Percentiles rank a stretch among this genome's conserved stretches.
Conservation (phyloP, 2,329 filamentous ascomycete genomes). For the Lomentospora prolificans region DNA sequence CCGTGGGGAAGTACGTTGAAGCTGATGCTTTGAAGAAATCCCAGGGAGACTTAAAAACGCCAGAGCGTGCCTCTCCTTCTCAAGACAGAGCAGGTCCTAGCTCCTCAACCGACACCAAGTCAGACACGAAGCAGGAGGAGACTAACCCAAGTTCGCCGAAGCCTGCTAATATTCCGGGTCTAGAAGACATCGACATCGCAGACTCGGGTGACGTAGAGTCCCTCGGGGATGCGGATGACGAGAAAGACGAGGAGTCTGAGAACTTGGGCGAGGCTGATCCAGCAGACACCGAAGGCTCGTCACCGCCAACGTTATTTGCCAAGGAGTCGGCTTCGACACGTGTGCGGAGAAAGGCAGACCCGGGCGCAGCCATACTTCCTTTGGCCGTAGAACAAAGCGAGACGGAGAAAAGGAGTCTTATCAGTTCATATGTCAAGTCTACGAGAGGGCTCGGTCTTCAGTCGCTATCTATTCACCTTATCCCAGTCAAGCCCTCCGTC, state of each 20-base stretch:
- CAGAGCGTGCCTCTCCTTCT: neutral
- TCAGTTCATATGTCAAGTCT: slow-evolving; percentile 43
- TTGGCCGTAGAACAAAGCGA: slow-evolving; percentile 25
- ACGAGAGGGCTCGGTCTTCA: slow-evolving; percentile 49
- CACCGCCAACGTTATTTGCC: no score
- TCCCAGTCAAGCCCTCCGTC: slow-evolving; percentile 50
- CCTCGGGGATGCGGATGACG: slow-evolving; percentile 17
- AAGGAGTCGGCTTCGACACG: no score
- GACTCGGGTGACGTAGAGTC: slow-evolving; percentile 20
- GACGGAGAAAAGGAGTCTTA: slow-evolving; percentile 18
- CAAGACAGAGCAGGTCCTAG: neutral
- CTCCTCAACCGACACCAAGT: neutral
- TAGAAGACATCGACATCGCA: slow-evolving; percentile 42
- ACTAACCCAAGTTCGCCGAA: slow-evolving; percentile 6
- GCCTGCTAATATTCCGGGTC: slow-evolving; percentile 20
- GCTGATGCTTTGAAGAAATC: slow-evolving; percentile 19
- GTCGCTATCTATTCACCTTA: slow-evolving; percentile 44
- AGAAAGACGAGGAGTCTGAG: slow-evolving; percentile 4
- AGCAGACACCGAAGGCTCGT: no score
- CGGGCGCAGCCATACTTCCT: slow-evolving; percentile 18
- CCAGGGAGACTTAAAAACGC: slow-evolving; percentile 7
- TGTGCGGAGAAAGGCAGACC: no score
- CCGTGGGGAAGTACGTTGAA: slow-evolving; percentile 40
- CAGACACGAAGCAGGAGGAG: neutral
- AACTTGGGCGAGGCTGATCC: slow-evolving; percentile 15